Conservation (phyloP, 225 moss, liverwort and hornwort genomes). For the Sphagnum tenellum region DNA sequence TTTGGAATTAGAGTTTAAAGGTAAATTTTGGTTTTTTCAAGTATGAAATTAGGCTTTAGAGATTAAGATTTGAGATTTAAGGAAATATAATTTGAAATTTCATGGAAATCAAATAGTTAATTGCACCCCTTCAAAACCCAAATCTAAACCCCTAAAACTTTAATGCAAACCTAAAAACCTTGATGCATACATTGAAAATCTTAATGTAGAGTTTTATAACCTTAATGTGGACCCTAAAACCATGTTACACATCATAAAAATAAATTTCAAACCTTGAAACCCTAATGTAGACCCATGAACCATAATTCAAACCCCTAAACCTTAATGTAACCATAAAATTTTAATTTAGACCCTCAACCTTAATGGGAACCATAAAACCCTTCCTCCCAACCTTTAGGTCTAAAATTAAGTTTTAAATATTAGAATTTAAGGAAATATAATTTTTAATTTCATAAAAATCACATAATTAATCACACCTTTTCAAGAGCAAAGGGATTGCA, state of each 20-base stretch:
- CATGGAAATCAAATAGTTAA: background rate
- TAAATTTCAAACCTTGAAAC: background rate
- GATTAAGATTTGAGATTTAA: constrained; percentile 3
- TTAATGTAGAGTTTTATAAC: background rate
- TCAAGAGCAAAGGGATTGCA: no score
- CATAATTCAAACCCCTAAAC: background rate
- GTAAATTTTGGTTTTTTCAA: no score
- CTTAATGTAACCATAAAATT: background rate
- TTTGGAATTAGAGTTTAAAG: constrained; percentile 4
- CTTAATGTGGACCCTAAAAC: background rate
- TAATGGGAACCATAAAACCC: no score
- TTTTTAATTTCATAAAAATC: no score
- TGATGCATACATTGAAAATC: background rate
- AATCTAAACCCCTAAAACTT: background rate
- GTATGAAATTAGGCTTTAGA: constrained; percentile 2
- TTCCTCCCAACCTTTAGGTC: no score
- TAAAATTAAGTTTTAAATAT: no score
- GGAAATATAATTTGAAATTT: background rate
- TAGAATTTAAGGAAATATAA: no score
- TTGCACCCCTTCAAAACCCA: background rate
- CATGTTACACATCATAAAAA: background rate
- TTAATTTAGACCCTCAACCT: no score
- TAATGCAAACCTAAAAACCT: background rate
- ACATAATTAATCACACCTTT: no score
- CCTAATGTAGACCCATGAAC: background rate